phyloP scores from a whole-genome alignment of 768 basidiomycete species.

The Gymnopilus junonius region DNA sequence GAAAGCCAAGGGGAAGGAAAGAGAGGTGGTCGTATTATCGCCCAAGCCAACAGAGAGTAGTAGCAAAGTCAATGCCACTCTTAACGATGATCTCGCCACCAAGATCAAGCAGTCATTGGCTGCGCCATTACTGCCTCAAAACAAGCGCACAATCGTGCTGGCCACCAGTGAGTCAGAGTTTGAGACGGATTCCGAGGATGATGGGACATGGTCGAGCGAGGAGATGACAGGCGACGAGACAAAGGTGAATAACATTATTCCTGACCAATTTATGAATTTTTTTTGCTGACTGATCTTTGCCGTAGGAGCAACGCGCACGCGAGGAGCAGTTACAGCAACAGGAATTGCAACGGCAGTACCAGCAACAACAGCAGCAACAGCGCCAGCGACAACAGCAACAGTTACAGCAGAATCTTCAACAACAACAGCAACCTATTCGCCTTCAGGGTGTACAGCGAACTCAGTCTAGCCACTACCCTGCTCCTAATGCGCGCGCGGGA shows the following conservation, averaged over 20 bases:
- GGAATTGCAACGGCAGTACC: conserved; percentile 17
- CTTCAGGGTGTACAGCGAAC: conserved; percentile 26
- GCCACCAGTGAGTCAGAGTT: conserved; percentile 59
- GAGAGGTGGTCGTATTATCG: background rate
- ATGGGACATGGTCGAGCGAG: conserved; percentile 61
- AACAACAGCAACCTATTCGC: conserved; percentile 14
- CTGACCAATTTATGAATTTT: background rate
- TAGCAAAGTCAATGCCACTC: conserved; percentile 8
- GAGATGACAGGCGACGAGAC: conserved; percentile 47
- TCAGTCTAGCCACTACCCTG: conserved; percentile 30
- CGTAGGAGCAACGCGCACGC: conserved; percentile 4
- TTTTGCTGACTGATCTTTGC: background rate
- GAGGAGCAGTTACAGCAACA: conserved; percentile 12
- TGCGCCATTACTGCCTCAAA: conserved; percentile 31
- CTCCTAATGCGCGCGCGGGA: conserved; percentile 12
- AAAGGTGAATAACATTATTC: conserved; percentile 27
- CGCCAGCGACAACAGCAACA: conserved; percentile 23
- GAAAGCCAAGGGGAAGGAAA: conserved; percentile 8
- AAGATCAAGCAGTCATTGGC: conserved; percentile 29
- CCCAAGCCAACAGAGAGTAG: conserved; percentile 4
- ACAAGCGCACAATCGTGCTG: conserved; percentile 51
- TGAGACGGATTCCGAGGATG: conserved; percentile 52
- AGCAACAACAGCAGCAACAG: conserved; percentile 12
- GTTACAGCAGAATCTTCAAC: conserved; percentile 10
- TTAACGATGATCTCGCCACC: conserved; percentile 16